Base-by-base conservation (phyloP, 139 green algal genomes). In the Chlorella vulgaris region DNA sequence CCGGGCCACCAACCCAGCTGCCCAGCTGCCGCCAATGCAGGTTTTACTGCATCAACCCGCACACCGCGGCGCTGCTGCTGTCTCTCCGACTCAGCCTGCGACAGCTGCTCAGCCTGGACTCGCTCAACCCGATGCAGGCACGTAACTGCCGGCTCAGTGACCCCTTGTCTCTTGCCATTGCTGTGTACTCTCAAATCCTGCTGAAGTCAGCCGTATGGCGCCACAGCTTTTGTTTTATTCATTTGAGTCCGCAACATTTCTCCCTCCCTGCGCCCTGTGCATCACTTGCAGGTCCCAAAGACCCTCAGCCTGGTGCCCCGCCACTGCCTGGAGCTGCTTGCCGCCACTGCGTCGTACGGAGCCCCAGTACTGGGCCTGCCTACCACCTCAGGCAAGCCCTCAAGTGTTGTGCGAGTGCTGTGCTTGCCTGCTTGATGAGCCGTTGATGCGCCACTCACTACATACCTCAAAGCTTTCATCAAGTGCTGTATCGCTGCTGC, bases 21-120 rank as follows among this genome's bases (percentile, higher is more conserved):
- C n/a, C n/a, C n/a, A n/a, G 6, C 40, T 28, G 2, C 21, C 4
- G 7, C 26, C n/a, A n/a, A n/a, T n/a, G 67, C 70, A 43, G 60
- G 58, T 67, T 88, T 78, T 53, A 83, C 6, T 79, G 43, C 15
- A 35, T 90, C 21, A 90, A 90, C 58, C 80, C 84, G 0, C 69
- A 88, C 58, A 86, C 62, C 19, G 86, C 86, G 3, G 78, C 85
- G 13, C 10, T 58, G 28, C 65, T 90, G 40, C 53, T 76, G 15
- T 71, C 76, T 0, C 40, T 76, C 1, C n/a, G 43, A 33, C 61
- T 83, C 63, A 60, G 62, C 28, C 70, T 90, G 71, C 35, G 43
- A 2, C 65, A 90, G 69, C 85, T 90, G 69, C 38, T 90, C 22
- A 15, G 26, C 33, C 60, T 81, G 19, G 58, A 62, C 35, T 7